phyloP scores from a whole-genome alignment of 192 early-diverging fungal species.

The Coemansia sp. region DNA sequence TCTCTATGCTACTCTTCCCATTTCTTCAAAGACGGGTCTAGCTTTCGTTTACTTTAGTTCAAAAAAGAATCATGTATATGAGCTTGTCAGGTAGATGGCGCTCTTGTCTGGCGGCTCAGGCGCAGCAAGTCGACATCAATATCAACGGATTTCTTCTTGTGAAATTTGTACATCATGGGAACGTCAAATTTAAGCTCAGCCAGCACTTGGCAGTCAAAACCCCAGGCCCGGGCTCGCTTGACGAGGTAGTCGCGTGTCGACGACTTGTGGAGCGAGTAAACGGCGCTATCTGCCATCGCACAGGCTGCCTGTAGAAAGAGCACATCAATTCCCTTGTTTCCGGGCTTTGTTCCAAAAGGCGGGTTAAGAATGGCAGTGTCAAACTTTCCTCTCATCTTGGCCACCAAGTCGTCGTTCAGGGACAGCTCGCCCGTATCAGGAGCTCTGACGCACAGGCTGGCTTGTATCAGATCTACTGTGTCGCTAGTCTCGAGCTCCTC shows the following conservation, averaged over 20 bases:
- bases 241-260: constrained; percentile 71
- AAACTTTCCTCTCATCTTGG: constrained; percentile 54
- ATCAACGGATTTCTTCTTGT: constrained; percentile 70
- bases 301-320: constrained; percentile 68
- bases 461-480: constrained; percentile 64
- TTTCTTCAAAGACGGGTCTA: neutral
- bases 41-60: neutral
- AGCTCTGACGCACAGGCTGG: constrained; percentile 42
- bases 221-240: constrained; percentile 72
- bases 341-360: constrained; percentile 75
- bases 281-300: constrained; percentile 59
- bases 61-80: neutral
- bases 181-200: constrained; percentile 77
- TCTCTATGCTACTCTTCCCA: neutral
- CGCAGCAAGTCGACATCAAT: constrained; percentile 72
- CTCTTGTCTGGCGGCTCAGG: constrained; percentile 32
- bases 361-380: constrained; percentile 84
- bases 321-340: constrained; percentile 72
- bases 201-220: constrained; percentile 67
- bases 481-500: constrained; percentile 57
- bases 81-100: neutral
- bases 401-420: constrained; percentile 27
- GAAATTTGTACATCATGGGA: constrained; percentile 78
- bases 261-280: constrained; percentile 78
- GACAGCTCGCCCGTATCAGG: constrained; percentile 11